These are phyloP conservation scores for Gentiana dahurica DNA, from an alignment of 257 asterid genomes.

Conservation along the genomic window DNA sequence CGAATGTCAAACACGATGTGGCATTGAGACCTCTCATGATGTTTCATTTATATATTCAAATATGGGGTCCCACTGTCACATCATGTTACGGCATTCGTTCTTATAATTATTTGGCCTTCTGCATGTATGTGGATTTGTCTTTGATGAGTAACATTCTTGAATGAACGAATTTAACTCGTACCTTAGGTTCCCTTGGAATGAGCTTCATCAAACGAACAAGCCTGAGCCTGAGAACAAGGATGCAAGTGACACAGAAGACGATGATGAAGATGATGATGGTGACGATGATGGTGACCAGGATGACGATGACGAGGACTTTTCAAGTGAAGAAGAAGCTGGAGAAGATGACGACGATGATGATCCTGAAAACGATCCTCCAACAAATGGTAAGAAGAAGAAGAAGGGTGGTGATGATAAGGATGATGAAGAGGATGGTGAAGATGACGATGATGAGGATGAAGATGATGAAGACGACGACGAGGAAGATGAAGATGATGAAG, in stretches of 20 bases:
- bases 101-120: no score
- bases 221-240: constrained; percentile 48
- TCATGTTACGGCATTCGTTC: no score
- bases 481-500: constrained; percentile 51
- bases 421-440: constrained; percentile 23
- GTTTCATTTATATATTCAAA: no score
- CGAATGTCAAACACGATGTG: no score
- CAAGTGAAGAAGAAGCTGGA: constrained; percentile 61
- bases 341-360: constrained; percentile 52
- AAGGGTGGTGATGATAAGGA: constrained; percentile 48
- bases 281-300: constrained; percentile 57
- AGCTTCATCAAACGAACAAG: constrained; percentile 30
- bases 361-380: constrained; percentile 41
- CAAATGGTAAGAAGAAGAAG: constrained; percentile 33
- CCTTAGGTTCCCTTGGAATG: constrained; percentile 52
- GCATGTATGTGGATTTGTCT: no score
- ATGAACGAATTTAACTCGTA: background rate
- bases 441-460: constrained; percentile 26
- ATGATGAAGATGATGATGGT: constrained; percentile 56
- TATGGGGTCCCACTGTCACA: no score
- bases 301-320: constrained; percentile 77
- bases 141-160: no score
- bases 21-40: no score
- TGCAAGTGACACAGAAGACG: constrained; percentile 62
- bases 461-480: constrained; percentile 34